Evolutionary conservation across 768 basidiomycete genomes (phyloP).

Genomic region (Amanita rubescens): DNA sequence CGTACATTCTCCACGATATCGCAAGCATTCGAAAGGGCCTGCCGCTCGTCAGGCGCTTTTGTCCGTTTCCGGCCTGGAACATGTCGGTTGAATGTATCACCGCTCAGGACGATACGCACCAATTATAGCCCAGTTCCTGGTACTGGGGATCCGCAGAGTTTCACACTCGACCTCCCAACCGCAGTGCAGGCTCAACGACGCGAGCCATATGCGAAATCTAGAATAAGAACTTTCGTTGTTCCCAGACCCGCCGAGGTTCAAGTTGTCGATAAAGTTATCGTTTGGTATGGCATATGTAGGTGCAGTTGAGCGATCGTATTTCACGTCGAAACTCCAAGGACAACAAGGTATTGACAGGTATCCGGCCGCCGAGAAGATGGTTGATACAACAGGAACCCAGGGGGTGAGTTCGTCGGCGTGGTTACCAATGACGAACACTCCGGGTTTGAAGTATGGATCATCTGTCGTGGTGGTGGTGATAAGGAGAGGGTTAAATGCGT

Average conservation of each 20-base stretch:
- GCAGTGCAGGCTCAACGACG: conserved; percentile 57
- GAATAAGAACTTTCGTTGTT: conserved; percentile 65
- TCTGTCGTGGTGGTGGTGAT: background rate
- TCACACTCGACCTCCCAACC: conserved; percentile 90
- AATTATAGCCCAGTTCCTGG: conserved; percentile 87
- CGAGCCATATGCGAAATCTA: conserved; percentile 83
- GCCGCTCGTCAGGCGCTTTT: conserved; percentile 8
- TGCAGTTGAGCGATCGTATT: conserved; percentile 47
- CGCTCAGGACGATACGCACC: conserved; percentile 40
- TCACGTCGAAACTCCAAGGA: conserved; percentile 69
- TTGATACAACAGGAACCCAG: conserved; percentile 82
- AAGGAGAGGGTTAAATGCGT: conserved; percentile 57
- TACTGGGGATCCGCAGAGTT: conserved; percentile 83
- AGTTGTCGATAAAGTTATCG: conserved; percentile 21
- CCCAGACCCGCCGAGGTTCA: conserved; percentile 60
- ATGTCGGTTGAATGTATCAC: background rate
- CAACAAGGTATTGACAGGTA: conserved; percentile 90
- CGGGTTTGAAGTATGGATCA: conserved; percentile 27
- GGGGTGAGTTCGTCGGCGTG: conserved; percentile 97
- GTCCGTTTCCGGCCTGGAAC: conserved; percentile 18
- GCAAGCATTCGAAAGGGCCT: conserved; percentile 29
- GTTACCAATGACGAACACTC: conserved; percentile 82
- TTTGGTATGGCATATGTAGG: conserved; percentile 16
- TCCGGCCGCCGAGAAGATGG: conserved; percentile 50
- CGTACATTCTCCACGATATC: conserved; percentile 49